Conservation (phyloP, 2,329 filamentous ascomycete genomes). For the Epichloe sylvatica region DNA sequence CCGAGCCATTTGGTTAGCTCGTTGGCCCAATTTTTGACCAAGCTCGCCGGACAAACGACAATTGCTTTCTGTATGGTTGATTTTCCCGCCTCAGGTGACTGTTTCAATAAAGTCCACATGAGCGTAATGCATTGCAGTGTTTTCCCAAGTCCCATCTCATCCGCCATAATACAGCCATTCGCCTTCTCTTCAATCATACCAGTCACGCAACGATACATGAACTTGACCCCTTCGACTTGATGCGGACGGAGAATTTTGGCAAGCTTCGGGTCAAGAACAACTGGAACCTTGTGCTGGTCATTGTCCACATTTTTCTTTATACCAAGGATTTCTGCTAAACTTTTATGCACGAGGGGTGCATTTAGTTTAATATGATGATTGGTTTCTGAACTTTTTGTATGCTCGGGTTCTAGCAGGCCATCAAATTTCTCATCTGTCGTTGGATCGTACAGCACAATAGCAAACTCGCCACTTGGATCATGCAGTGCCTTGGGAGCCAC, state of each 20-base stretch:
- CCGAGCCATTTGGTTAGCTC: slow-evolving; percentile 95
- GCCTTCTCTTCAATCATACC: slow-evolving; percentile 91
- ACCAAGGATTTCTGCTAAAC: slow-evolving; percentile 83
- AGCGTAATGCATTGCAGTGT: slow-evolving; percentile 93
- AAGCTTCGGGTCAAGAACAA: slow-evolving; percentile 85
- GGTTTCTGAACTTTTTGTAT: slow-evolving; percentile 17
- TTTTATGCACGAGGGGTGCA: slow-evolving; percentile 80
- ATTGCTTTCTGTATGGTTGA: slow-evolving; percentile 90
- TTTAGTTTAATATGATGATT: slow-evolving; percentile 45
- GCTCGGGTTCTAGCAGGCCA: slow-evolving; percentile 20
- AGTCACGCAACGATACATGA: slow-evolving; percentile 87
- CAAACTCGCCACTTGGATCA: slow-evolving; percentile 88
- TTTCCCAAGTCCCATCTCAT: slow-evolving; percentile 97
- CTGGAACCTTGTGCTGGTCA: slow-evolving; percentile 77
- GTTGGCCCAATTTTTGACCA: slow-evolving; percentile 97
- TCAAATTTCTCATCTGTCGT: slow-evolving; percentile 76
- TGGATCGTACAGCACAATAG: slow-evolving; percentile 90
- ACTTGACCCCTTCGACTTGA: slow-evolving; percentile 96
- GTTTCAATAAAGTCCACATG: slow-evolving; percentile 92
- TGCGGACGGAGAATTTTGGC: slow-evolving; percentile 86
- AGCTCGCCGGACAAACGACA: slow-evolving; percentile 88
- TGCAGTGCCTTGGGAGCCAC: slow-evolving; percentile 85
- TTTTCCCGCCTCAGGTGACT: slow-evolving; percentile 90
- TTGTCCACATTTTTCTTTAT: slow-evolving; percentile 80
- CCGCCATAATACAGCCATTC: slow-evolving; percentile 97